Evolutionary conservation across 2,329 filamentous ascomycete genomes (phyloP).

Genomic region (Tolypocladium guangdongense): DNA sequence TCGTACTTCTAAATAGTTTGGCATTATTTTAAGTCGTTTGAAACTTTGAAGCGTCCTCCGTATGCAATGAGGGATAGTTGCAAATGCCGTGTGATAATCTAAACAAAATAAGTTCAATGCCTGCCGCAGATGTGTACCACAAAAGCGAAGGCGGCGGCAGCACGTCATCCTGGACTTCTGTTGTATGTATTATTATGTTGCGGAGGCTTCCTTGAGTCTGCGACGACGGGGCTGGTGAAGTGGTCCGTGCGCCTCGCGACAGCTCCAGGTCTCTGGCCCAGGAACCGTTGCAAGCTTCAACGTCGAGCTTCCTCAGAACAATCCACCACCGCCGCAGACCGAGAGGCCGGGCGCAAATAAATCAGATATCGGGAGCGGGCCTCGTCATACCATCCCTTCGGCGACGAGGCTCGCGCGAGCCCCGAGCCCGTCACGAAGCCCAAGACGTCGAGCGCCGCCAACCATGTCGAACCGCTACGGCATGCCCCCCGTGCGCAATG

Average conservation of each 20-base stretch:
- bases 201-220: no score
- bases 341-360: neutral
- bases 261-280: neutral
- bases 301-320: neutral
- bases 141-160: neutral
- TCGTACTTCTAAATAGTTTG: no score
- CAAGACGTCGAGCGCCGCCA: constrained; percentile 17
- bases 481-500: constrained; percentile 23
- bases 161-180: no score
- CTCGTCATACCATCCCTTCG: neutral
- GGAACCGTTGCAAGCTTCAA: neutral
- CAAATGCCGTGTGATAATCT: neutral
- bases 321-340: neutral
- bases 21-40: no score
- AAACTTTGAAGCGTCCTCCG: no score
- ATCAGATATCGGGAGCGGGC: neutral
- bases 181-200: no score
- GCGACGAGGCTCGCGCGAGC: constrained; percentile 9
- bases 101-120: neutral
- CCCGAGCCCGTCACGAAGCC: constrained; percentile 1
- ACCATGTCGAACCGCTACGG: constrained; percentile 43
- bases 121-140: neutral
- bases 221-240: neutral
- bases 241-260: neutral
- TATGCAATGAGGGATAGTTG: neutral